Evolutionary conservation across 345 rosid genomes (phyloP), one percentile per base, ranked within the genome.

Genomic region (Dimocarpus longan): DNA sequence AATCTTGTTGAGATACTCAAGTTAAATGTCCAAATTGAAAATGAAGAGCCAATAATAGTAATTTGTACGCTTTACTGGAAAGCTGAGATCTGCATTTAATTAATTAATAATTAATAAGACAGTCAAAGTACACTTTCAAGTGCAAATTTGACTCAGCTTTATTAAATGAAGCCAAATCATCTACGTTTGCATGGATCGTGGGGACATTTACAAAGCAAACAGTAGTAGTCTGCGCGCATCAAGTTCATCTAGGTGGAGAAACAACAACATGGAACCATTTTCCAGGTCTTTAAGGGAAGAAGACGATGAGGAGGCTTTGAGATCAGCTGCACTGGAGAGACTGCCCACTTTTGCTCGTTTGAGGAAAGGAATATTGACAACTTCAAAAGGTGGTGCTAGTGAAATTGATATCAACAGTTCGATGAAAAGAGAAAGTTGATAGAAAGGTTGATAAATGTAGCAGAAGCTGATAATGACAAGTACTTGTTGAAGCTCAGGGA

Each of bases 271-370:
- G 24, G 83, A 77, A 7, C 81, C 71, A 12, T 80, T 92, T 77
- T 92, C 97, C 19, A 83, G 80, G 65, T 93, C 98, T 5, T 83
- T 85, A 0, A 59, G 92, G 8, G 52, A 46, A 56, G 90, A 90
- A 75, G 89, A 93, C 50, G 98, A 92, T 18, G 93, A 90, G 56
- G 91, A 88, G 54, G 91, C 90, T 39, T 82, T 90, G 6, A 84
- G 70, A 78, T 90, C 91, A 90, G 93, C 93, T 1, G 89, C 90
- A 0, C 80, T 88, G 11, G 90, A 90, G 83, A 88, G 71, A 70
- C 75, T 90, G 60, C 87, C 87, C 0, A 85, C 87, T 13, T 82
- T 78, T 44, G 81, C 74, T 42, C 86, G 89, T 15, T 69, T 76
- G 13, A 76, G 84, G 68, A 88, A 78, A 76, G 90, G 90, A 9